Conservation (phyloP, 495 filamentous ascomycete species). For the Xylaria palmicola region DNA sequence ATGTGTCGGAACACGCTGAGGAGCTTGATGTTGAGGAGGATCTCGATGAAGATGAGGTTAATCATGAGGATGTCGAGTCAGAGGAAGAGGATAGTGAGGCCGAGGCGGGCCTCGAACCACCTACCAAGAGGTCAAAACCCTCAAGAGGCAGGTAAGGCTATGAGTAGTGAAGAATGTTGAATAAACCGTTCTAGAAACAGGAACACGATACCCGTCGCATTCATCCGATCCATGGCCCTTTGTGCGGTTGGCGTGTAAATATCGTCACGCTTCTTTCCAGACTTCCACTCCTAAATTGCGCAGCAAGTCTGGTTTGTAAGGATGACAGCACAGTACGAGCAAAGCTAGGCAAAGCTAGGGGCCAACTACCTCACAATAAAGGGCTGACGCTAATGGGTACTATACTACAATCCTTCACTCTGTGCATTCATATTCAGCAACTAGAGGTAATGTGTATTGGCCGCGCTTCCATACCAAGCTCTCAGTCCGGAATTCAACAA, state of each 20-base stretch:
- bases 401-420: no score
- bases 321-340: no score
- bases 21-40: constrained; percentile 39
- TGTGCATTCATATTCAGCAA: no score
- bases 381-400: no score
- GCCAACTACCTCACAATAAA: no score
- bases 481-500: no score
- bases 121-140: constrained; percentile 32
- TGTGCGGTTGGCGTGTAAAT: neutral
- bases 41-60: constrained; percentile 45
- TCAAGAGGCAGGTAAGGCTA: constrained; percentile 28
- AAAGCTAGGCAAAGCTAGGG: no score
- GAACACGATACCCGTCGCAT: constrained; percentile 26
- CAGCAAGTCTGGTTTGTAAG: no score
- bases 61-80: constrained; percentile 42
- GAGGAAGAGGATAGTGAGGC: constrained; percentile 46
- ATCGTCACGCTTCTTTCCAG: neutral
- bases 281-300: no score
- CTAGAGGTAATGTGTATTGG: no score
- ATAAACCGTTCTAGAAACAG: constrained; percentile 14
- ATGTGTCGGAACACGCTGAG: constrained; percentile 38
- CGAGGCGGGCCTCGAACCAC: constrained; percentile 33
- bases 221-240: neutral
- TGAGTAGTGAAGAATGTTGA: constrained; percentile 10
- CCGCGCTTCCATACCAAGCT: no score